Conservation (phyloP, 2,329 filamentous ascomycete species). For the Phoma sp. region DNA sequence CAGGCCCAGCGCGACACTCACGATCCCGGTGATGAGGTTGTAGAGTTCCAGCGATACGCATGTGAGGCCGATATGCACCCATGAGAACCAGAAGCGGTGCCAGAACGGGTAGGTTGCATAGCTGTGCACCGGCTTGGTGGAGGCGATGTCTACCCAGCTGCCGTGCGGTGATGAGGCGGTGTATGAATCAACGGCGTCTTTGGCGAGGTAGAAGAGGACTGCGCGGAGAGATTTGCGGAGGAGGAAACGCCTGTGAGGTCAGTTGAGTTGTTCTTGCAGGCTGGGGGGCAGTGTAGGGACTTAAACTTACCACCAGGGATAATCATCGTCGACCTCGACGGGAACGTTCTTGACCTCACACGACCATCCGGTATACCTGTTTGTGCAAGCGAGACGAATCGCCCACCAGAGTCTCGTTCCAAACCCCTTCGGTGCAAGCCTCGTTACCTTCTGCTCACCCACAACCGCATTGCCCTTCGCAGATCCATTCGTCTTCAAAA, state of each 20-base stretch:
- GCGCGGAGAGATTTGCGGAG: constrained; percentile 24
- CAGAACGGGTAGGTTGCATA: constrained; percentile 14
- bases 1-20: constrained; percentile 26
- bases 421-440: constrained; percentile 12
- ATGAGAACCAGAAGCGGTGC: constrained; percentile 23
- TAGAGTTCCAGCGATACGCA: constrained; percentile 26
- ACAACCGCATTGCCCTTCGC: neutral
- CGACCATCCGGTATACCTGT: constrained; percentile 36
- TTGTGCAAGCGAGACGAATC: constrained; percentile 20
- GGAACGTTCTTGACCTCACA: constrained; percentile 38
- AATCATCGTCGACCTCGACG: constrained; percentile 23
- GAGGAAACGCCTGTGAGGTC: constrained; percentile 27
- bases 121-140: constrained; percentile 10
- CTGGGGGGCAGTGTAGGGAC: neutral
- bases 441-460: neutral
- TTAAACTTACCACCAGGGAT: constrained; percentile 34
- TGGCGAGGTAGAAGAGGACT: constrained; percentile 21
- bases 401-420: constrained; percentile 32
- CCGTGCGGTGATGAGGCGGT: constrained; percentile 33
- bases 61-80: constrained; percentile 30
- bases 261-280: neutral
- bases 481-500: neutral
- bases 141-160: constrained; percentile 24
- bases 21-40: constrained; percentile 18
- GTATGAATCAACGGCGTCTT: constrained; percentile 24